Evolutionary conservation across 1,139 yeast genomes (phyloP), one percentile per base, ranked within the genome.

Genomic region (Blastobotrys niveus): DNA sequence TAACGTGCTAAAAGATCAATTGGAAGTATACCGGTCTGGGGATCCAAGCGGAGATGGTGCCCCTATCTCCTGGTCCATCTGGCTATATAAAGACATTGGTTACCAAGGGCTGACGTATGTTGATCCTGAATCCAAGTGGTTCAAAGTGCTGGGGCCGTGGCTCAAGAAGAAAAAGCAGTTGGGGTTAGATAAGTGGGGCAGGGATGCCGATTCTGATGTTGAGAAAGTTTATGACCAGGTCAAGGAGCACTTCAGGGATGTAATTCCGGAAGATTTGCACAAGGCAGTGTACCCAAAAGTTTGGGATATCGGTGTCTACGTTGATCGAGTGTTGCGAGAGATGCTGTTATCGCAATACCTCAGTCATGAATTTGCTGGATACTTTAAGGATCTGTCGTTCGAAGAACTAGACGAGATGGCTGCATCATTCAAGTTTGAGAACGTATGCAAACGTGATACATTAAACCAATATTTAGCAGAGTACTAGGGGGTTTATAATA

Each of bases 31-130:
- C 60, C 59, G 59, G 42, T 37, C 51, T 2, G 74, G 73, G n/a
- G 72, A 70, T 46, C 75, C 75, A 4, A 64, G 71, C 12, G 74
- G 73, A 5, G 74, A 71, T 52, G 61, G 63, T 2, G 33, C 65
- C 12, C 70, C 74, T 15, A 70, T 71, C 45, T 54, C 67, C 33
- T 72, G 76, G 76, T 70, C 74, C 3, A 71, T 72, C 49, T 72
- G 76, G 76, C 62, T 71, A n/a, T 72, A 72, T 59, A 72, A 72
- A 54, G 76, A 72, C 53, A 70, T 72, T 55, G 76, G 76, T 1
- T 71, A 61, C 56, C 76, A 72, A 59, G 76, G 74, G 2, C 57
- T 72, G 48, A 66, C 73, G 24, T 71, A 64, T 48, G 74, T 70
- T 18, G 57, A 66, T 6, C 73, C 74, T 14, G 54, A 65, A 20